These are phyloP conservation scores for Cicer arietinum DNA, from an alignment of 306 rosid genomes.

Conservation along the genomic window DNA sequence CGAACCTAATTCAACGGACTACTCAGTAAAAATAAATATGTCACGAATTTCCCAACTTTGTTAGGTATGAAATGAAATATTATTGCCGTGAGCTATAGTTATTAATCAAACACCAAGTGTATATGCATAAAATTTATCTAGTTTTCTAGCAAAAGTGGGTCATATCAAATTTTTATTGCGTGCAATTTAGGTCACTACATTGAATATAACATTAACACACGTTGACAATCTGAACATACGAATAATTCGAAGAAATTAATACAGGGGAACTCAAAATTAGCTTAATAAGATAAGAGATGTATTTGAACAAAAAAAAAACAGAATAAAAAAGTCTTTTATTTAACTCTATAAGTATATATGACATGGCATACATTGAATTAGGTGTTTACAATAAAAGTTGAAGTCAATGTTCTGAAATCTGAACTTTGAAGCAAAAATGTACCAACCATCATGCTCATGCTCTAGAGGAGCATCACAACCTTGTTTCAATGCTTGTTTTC, in stretches of 20 bases:
- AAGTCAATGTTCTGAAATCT: slow-evolving; percentile 39
- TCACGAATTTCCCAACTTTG: slow-evolving; percentile 43
- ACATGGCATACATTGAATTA: neutral
- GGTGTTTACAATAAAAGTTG: neutral
- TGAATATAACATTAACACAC: too few relatives aligned
- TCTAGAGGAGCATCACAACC: slow-evolving; percentile 54
- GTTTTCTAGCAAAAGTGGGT: neutral
- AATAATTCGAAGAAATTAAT: too few relatives aligned
- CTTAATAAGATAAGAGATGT: too few relatives aligned
- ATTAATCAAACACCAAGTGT: neutral
- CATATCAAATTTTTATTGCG: too few relatives aligned
- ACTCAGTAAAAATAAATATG: neutral
- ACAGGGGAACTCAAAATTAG: too few relatives aligned
- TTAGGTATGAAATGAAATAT: neutral
- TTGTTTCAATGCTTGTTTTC: slow-evolving; percentile 70
- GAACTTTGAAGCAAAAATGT: slow-evolving; percentile 47
- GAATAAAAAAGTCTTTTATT: too few relatives aligned
- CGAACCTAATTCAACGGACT: neutral
- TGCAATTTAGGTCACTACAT: too few relatives aligned
- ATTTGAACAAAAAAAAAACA: too few relatives aligned
- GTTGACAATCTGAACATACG: too few relatives aligned
- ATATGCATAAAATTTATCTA: neutral
- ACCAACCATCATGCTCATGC: slow-evolving; percentile 42
- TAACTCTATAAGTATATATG: neutral
- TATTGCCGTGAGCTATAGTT: neutral